Evolutionary conservation across 441 rosid genomes (phyloP).

Genomic region (Pelargonium australe): DNA sequence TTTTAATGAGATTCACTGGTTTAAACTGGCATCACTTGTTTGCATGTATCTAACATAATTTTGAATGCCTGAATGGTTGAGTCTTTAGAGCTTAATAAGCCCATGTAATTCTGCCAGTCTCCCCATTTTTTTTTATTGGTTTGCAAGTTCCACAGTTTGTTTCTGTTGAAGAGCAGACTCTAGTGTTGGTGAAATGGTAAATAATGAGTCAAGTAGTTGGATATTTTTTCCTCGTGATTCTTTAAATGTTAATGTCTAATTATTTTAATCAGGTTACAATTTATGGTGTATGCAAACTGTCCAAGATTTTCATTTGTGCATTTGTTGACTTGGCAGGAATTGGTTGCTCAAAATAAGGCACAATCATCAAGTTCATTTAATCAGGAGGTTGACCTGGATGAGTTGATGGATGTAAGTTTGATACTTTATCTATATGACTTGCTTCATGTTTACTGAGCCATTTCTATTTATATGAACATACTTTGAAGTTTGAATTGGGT

Average conservation of each 20-base stretch:
- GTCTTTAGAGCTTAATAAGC: not conserved
- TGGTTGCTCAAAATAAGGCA: conserved; percentile 59
- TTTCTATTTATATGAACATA: not conserved
- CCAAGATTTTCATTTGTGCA: conserved; percentile 14
- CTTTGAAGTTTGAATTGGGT: conserved; percentile 15
- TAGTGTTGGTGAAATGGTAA: not conserved
- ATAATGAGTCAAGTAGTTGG: not conserved
- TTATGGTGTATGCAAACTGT: not conserved
- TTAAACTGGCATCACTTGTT: not conserved
- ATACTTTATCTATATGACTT: conserved; percentile 1
- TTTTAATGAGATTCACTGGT: not conserved
- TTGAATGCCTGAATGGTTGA: not conserved
- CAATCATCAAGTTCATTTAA: conserved; percentile 41
- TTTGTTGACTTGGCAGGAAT: conserved; percentile 39
- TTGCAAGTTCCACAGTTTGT: not conserved
- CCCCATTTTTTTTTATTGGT: not conserved
- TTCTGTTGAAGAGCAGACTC: not conserved
- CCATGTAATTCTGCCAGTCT: not conserved
- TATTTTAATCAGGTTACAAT: not conserved
- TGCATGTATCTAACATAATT: not conserved
- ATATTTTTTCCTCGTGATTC: not conserved
- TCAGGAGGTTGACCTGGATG: conserved; percentile 80
- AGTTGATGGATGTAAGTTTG: conserved; percentile 79
- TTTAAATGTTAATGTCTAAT: not conserved
- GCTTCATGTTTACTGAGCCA: not conserved